Base-by-base conservation (phyloP, 2,329 filamentous ascomycete species). In the Fusarium abutilonis region DNA sequence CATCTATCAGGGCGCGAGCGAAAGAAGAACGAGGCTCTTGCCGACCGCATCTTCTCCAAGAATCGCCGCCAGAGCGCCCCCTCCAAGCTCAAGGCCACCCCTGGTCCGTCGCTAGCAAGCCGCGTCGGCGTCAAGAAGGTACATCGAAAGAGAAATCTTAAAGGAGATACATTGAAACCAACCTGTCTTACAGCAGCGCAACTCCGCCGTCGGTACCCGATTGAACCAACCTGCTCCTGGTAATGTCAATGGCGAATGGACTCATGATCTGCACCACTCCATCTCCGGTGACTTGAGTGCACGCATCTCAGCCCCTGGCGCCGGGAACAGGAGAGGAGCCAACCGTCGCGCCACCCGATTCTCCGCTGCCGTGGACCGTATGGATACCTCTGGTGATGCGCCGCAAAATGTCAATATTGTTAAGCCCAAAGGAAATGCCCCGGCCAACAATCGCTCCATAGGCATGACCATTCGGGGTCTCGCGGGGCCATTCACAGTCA, bases 101-200 rank as follows among this genome's bases (percentile, higher is more conserved):
- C 74, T 46, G 79, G 82, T 47, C 80, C 86, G 69, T 86, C 86
- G 4, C 83, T 93, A 46, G 86, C 90, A 52, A 90, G 88, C 75
- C 85, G 90, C 74, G 87, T 90, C 56, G 90, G 90, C 35, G 82
- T 93, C 45, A 86, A 85, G 70, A 93, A 93, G 85, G 87, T 87
- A 80, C 53, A 70, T 52, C 50, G 48, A 53, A 56, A 32, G 36
- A 56, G 26, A 43, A 38, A 5, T 36, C 45, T 40, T 31, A 14
- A 44, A 29, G 38, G 41, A 36, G 43, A 50, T 39, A 15, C 46
- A 21, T 57, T 61, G 42, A 69, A 53, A 35, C 42, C 39, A 47
- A 47, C 29, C 49, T 45, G 44, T 56, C 15, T 48, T 38, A 44
- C 41, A 57, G 56, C 60, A 73, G 51, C 70, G 68, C 56, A 67